Base-by-base conservation (phyloP, 2,329 filamentous ascomycete species). In the Passalora sequoiae region DNA sequence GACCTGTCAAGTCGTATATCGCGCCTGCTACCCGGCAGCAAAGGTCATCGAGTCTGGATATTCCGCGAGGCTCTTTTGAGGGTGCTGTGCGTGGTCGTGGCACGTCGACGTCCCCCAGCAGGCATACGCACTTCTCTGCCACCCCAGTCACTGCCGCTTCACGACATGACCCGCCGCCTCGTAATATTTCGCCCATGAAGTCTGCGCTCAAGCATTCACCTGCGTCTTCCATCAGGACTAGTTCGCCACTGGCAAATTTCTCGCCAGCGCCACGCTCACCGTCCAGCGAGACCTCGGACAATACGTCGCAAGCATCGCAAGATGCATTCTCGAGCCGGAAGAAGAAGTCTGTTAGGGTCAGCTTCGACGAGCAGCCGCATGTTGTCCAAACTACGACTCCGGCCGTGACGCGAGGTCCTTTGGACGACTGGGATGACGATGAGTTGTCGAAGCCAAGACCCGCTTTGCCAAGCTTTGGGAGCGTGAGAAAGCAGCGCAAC, bases 181-280 rank as follows among this genome's bases (percentile, higher is more conserved):
- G 86, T 36, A 86, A 84, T 4, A 69, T 84, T 8, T 89, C 85
- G 0, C 86, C 86, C 7, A 80, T 80, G 33, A 91, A 91, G 61
- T 88, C 85, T 1, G 85, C 84, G 1, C 60, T 89, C 50, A 89
- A 89, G 60, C 72, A 80, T 21, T 51, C 39, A 19, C 79, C 77
- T 37, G 74, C 79, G 1, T 71, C 75, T 1, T 71, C 69, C 0
- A 50, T 68, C 8, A 61, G 70, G 13, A 64, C 61, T 6, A 60
- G 52, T 27, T 73, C 70, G 13, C 71, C 44, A 58, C 75, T 56
- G 69, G 73, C 50, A 56, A 69, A 24, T 74, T 79, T 41, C 72
- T 80, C 35, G 67, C 74, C 35, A 19, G 55, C 44, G 58, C 69
- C 17, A 73, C 53, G 64, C 61, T 31, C 73, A 22, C 63, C 71